Conservation (phyloP, 1,284 basidiomycete species). For the Cutaneotrichosporon cyanovorans region DNA sequence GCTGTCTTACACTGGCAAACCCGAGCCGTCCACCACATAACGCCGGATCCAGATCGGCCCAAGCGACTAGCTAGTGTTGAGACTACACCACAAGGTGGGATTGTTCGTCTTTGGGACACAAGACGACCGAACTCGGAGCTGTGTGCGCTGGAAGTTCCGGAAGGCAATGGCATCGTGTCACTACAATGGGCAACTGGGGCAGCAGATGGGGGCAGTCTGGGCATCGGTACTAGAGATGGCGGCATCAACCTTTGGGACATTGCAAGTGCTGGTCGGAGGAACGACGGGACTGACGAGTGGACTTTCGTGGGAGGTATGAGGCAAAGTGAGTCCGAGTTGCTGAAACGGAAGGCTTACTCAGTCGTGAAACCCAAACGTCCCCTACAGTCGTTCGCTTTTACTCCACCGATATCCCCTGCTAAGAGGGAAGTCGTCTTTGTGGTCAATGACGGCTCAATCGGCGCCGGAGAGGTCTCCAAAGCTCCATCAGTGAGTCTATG, state of each 20-base stretch:
- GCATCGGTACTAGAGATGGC: slow-evolving; percentile 37
- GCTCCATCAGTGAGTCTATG: slow-evolving; percentile 28
- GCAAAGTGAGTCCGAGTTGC: slow-evolving; percentile 26
- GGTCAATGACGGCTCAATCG: slow-evolving; percentile 36
- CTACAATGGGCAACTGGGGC: slow-evolving; percentile 27
- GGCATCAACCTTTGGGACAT: slow-evolving; percentile 41
- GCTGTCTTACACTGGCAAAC: slow-evolving; percentile 28
- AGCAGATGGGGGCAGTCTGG: slow-evolving; percentile 22
- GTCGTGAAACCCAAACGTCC: slow-evolving; percentile 35
- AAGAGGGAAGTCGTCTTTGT: slow-evolving; percentile 35
- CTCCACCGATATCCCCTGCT: slow-evolving; percentile 10
- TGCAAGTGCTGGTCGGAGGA: slow-evolving; percentile 17
- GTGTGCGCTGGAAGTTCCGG: slow-evolving; percentile 27
- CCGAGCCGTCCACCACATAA: slow-evolving; percentile 33
- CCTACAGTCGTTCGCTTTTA: slow-evolving; percentile 37
- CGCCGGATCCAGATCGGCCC: slow-evolving; percentile 22
- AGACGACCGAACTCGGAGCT: slow-evolving; percentile 30
- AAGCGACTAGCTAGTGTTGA: slow-evolving; percentile 39
- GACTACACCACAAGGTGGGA: slow-evolving; percentile 17
- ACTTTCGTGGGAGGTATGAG: slow-evolving; percentile 29
- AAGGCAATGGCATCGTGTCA: slow-evolving; percentile 16
- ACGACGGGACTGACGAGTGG: slow-evolving; percentile 27
- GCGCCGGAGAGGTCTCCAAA: slow-evolving; percentile 27
- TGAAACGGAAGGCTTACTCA: slow-evolving; percentile 4
- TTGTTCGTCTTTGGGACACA: slow-evolving; percentile 41